Evolutionary conservation across 1,284 basidiomycete genomes (phyloP), one percentile per base, ranked within the genome.

Genomic region (Rhodotorula sp.): DNA sequence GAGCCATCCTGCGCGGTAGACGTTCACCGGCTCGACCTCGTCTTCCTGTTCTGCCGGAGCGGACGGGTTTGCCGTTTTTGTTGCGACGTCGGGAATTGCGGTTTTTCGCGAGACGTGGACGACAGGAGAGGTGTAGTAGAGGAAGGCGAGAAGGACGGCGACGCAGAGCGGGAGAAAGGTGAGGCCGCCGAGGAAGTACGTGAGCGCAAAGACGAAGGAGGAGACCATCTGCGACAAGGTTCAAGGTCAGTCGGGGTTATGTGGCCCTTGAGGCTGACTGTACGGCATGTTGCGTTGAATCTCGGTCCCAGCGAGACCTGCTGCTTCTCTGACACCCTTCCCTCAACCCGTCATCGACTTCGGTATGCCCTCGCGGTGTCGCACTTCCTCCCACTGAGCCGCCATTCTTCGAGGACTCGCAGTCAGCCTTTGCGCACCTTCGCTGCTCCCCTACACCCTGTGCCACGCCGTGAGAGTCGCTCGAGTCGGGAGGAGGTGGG

Each of bases 181-280:
- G 70, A 94, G 73, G 34, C 92, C 93, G 68, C 93, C 93, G 61
- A 95, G 83, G 71, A 95, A 80, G 81, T 94, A 95, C 48, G 89
- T 88, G 79, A 91, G 89, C 70, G 91, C 58, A 10, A 77, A 30
- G 5, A 66, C 49, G 13, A 51, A 27, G 24, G 47, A 17, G 34
- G 55, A 22, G 51, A 59, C 46, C 71, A 70, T 73, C 62, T 71
- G 54, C 57, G 34, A 24, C 22, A 24, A 10, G 11, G 48, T 49
- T 3, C 24, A 7, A 27, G 10, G 24, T 24, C 24, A 27, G 48
- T 24, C 24, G 22, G 48, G 47, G 24, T 13, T n/a, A 24, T 13
- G 4, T 13, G 5, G 17, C 5, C 10, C 48, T 49, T 27, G 9
- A n/a, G 10, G 48, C 48, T n/a, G 48, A 10, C n/a, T n/a, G 24